Conservation (phyloP, 2,329 filamentous ascomycete species). For the Colletotrichum sp. region DNA sequence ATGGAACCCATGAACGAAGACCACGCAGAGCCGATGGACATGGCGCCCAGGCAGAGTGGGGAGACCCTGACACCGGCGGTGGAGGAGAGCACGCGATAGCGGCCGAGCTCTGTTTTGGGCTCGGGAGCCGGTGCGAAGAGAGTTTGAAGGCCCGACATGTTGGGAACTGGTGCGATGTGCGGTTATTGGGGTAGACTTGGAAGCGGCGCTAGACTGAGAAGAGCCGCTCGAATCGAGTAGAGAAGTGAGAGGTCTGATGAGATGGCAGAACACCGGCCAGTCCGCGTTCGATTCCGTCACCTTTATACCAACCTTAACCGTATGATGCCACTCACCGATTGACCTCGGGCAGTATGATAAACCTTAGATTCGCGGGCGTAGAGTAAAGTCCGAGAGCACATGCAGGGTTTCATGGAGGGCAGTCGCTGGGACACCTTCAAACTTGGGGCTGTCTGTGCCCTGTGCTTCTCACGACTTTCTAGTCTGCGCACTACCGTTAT, state of each 20-base stretch:
- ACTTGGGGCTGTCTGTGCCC: background rate
- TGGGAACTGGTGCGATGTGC: background rate
- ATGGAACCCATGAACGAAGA: slow-evolving; percentile 53
- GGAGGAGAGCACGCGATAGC: slow-evolving; percentile 56
- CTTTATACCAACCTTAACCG: slow-evolving; percentile 2
- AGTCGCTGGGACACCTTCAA: background rate
- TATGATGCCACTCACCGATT: background rate
- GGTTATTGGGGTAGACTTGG: background rate
- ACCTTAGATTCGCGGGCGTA: background rate
- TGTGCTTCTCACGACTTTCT: background rate
- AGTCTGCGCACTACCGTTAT: background rate
- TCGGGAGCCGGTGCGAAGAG: slow-evolving; percentile 33
- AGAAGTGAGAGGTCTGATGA: background rate
- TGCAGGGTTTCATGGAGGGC: background rate
- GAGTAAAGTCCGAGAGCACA: background rate
- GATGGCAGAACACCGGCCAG: background rate
- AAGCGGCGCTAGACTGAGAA: background rate
- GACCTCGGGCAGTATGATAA: background rate
- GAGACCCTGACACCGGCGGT: slow-evolving; percentile 57
- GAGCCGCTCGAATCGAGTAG: background rate
- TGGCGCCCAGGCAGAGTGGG: slow-evolving; percentile 57
- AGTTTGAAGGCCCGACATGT: slow-evolving; percentile 1
- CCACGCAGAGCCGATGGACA: slow-evolving; percentile 57
- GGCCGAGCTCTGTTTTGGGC: slow-evolving; percentile 55
- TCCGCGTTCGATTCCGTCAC: background rate